Evolutionary conservation across 1,139 yeast species (phyloP).

Genomic region (Diutina rugosa): DNA sequence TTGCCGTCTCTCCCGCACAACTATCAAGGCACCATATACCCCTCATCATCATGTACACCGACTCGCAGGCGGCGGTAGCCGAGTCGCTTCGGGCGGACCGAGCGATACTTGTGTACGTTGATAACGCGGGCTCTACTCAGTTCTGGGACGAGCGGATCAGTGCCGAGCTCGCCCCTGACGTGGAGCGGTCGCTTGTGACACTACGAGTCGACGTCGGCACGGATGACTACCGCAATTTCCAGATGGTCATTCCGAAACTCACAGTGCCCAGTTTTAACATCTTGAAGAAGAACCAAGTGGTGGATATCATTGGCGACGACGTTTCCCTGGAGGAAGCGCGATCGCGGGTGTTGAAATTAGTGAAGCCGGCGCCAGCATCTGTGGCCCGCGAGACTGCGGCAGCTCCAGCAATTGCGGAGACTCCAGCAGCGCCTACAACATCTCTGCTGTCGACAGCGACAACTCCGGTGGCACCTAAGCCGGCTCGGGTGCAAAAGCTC

Average conservation of each 20-base stretch:
- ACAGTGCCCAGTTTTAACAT: neutral
- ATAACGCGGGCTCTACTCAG: neutral
- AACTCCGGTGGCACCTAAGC: neutral
- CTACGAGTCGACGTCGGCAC: neutral
- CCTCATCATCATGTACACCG: neutral
- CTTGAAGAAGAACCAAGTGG: neutral
- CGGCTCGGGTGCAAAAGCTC: neutral
- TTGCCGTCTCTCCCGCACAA: neutral
- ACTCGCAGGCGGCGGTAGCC: slow-evolving; percentile 1
- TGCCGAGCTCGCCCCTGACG: neutral
- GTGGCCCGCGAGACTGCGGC: neutral
- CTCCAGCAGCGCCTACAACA: neutral
- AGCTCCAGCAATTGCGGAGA: neutral
- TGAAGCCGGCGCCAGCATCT: neutral
- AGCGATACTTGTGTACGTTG: neutral
- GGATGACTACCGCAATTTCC: neutral
- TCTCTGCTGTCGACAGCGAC: neutral
- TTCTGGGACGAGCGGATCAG: neutral
- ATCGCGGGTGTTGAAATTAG: neutral
- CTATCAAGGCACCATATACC: neutral
- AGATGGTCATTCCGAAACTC: neutral
- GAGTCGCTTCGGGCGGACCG: neutral
- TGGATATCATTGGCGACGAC: neutral
- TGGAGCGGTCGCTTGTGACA: neutral
- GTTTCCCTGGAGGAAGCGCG: neutral